phyloP scores from a whole-genome alignment of 2,329 filamentous ascomycete genomes.

The Parastagonospora nodorum region DNA sequence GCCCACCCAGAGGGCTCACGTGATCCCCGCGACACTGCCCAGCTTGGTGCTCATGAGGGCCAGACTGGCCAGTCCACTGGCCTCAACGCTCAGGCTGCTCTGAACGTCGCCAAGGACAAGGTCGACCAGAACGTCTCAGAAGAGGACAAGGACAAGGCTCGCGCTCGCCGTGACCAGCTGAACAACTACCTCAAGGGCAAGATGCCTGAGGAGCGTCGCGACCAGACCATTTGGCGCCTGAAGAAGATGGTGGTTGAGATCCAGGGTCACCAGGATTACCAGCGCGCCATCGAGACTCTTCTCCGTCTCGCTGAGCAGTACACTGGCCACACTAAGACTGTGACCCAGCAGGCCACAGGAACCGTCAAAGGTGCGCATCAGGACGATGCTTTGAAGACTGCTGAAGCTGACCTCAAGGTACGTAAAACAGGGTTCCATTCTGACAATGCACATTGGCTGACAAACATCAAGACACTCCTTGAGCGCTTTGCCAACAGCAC shows the following conservation, averaged over 20 bases:
- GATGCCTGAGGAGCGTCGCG: conserved; percentile 88
- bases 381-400: conserved; percentile 67
- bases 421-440: conserved; percentile 48
- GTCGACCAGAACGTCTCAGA: conserved; percentile 68
- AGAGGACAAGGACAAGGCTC: conserved; percentile 54
- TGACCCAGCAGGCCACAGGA: conserved; percentile 68
- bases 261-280: conserved; percentile 92
- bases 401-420: conserved; percentile 80
- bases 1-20: conserved; percentile 62
- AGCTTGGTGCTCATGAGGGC: conserved; percentile 57
- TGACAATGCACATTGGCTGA: conserved; percentile 55
- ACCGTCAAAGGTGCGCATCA: conserved; percentile 74
- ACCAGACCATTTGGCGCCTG: conserved; percentile 87
- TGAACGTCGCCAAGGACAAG: conserved; percentile 60
- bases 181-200: conserved; percentile 82
- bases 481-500: conserved; percentile 97
- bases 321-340: conserved; percentile 69
- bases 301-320: conserved; percentile 86
- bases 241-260: conserved; percentile 99
- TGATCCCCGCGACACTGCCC: conserved; percentile 60
- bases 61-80: conserved; percentile 54
- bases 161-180: conserved; percentile 56
- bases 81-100: conserved; percentile 59
- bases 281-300: conserved; percentile 86
- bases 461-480: conserved; percentile 71